Evolutionary conservation across 257 asterid species (phyloP).

Genomic region (Plantago ovata): DNA sequence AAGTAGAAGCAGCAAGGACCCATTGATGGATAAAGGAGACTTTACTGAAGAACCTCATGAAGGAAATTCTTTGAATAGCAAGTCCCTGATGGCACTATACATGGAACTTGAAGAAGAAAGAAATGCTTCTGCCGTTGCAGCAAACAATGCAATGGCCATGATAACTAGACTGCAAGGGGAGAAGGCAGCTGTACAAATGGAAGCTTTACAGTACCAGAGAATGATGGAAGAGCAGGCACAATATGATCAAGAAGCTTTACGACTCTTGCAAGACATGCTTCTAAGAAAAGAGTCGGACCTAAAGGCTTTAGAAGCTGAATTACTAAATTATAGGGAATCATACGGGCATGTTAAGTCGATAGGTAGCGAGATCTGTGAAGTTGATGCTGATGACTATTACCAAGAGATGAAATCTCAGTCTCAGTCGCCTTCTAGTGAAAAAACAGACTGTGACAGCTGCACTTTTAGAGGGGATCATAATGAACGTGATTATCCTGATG

Average conservation of each 20-base stretch:
- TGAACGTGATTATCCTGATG: slow-evolving; percentile 24
- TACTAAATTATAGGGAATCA: slow-evolving; percentile 10
- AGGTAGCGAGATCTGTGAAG: slow-evolving; percentile 72
- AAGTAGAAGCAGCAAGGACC: slow-evolving; percentile 25
- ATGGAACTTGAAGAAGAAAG: slow-evolving; percentile 93
- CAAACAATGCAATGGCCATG: slow-evolving; percentile 95
- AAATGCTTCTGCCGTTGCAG: slow-evolving; percentile 85
- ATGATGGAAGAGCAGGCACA: slow-evolving; percentile 95
- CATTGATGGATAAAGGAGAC: slow-evolving; percentile 31
- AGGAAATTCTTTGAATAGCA: slow-evolving; percentile 32
- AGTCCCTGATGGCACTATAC: slow-evolving; percentile 52
- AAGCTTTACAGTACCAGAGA: slow-evolving; percentile 78
- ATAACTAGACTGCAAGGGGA: slow-evolving; percentile 82
- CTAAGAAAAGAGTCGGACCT: slow-evolving; percentile 4
- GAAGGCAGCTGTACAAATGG: slow-evolving; percentile 85
- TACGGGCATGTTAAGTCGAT: slow-evolving; percentile 47
- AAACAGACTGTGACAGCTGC: slow-evolving; percentile 46
- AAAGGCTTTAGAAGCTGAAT: slow-evolving; percentile 12
- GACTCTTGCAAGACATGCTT: slow-evolving; percentile 7
- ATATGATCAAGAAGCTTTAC: slow-evolving; percentile 33
- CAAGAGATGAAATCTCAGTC: slow-evolving; percentile 60
- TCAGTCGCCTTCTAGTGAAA: slow-evolving; percentile 37
- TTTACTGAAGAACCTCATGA: slow-evolving; percentile 30
- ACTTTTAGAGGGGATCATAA: slow-evolving; percentile 18
- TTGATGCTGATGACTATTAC: slow-evolving; percentile 68